Percentiles rank a stretch among this genome's conserved stretches.
Conservation (phyloP, 2,329 filamentous ascomycete genomes). For the Verticillium zaregamsianum region DNA sequence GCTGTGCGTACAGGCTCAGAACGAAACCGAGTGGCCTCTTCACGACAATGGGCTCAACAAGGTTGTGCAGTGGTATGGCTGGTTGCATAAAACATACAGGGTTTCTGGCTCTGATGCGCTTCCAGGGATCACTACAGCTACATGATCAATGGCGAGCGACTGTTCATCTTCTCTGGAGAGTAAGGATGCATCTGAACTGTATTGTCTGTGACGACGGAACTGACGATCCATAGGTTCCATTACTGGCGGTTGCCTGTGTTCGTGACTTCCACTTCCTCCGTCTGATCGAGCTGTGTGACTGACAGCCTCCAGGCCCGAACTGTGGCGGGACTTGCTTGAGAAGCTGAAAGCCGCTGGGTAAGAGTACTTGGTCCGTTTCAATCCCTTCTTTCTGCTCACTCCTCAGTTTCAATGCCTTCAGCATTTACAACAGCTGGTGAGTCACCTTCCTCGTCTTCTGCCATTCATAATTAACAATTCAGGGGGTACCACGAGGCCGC, state of each 20-base stretch:
- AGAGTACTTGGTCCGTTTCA: background rate
- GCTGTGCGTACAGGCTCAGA: background rate
- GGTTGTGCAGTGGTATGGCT: conserved; percentile 25
- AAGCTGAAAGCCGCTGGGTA: conserved; percentile 37
- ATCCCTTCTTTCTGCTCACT: background rate
- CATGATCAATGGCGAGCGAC: conserved; percentile 31
- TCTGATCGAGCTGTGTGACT: background rate
- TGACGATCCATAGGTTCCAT: conserved; percentile 26
- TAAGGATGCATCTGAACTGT: conserved; percentile 12
- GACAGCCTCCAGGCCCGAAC: conserved; percentile 19
- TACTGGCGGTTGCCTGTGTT: conserved; percentile 38
- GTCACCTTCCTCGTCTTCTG: no score
- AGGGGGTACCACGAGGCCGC: conserved; percentile 33
- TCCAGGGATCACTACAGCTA: conserved; percentile 37
- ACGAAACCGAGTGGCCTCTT: conserved; percentile 16
- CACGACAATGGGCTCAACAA: conserved; percentile 26
- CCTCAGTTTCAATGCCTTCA: conserved; percentile 35
- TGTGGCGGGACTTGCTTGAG: conserved; percentile 37
- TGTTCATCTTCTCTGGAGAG: conserved; percentile 39
- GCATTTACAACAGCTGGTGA: conserved; percentile 33
- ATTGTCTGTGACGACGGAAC: background rate
- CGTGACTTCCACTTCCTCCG: background rate
- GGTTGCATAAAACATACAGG: background rate
- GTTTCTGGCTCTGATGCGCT: background rate
- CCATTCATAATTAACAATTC: background rate